Evolutionary conservation across 2,329 filamentous ascomycete species (phyloP), one percentile per base, ranked within the genome.

Genomic region (Ophiostoma angusticollis): DNA sequence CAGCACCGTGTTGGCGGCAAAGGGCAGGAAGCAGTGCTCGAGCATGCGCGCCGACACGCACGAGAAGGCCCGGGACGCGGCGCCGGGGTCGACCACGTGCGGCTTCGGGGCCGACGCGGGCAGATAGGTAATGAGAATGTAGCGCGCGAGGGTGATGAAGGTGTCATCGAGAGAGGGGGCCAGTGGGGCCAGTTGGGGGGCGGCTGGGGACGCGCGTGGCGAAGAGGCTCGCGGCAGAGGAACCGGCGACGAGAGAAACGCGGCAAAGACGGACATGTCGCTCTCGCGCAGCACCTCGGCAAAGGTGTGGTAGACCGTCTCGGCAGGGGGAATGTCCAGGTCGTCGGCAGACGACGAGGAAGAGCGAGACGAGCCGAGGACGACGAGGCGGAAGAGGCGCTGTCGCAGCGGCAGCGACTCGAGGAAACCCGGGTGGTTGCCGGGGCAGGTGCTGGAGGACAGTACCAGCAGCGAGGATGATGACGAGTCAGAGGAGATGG

Each of bases 371-470:
- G 4, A 59, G 0, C 62, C 60, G 4, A 67, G 60, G 0, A 67
- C 70, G 4, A 69, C 64, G 23, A 83, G 56, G 16, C 65, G 62
- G 41, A 84, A 70, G 4, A 84, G 57, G 1, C 78, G 72, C 45
- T 78, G 67, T 6, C 81, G 73, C 14, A 84, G 55, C 1, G 58
- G 52, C 14, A 84, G 59, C 0, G 79, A 74, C 35, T 80, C 71
- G 27, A 32, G 22, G 24, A 43, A 49, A 9, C 39, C 45, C 1
- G 41, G 23, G 4, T 19, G 6, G 28, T 31, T 23, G 21, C 33
- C 29, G 8, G 32, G n/a, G 23, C 17, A n/a, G 13, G 9, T 27
- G 64, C 54, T 39, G 65, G 53, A 5, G 53, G n/a, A n/a, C n/a
- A n/a, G n/a, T n/a, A n/a, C n/a, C n/a, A 64, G 55, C 1, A 64